phyloP scores from a whole-genome alignment of 495 filamentous ascomycete genomes.

The Cercophora samala region DNA sequence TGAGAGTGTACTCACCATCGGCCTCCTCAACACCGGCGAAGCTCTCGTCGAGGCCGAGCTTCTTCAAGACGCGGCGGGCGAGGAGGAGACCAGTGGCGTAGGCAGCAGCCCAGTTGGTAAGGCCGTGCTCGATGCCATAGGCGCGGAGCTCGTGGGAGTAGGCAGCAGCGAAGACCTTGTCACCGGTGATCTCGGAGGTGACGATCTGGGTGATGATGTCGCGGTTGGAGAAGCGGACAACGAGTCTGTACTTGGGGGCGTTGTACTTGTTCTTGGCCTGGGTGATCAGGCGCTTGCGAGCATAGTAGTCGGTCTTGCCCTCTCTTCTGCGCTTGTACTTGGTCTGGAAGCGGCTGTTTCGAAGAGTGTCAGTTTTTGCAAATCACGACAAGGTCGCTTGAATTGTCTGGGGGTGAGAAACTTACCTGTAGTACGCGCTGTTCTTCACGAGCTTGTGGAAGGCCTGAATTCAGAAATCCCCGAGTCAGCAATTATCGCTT shows the following conservation, averaged over 20 bases:
- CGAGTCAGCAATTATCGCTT: slow-evolving; percentile 99
- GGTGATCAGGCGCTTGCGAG: slow-evolving; percentile 97
- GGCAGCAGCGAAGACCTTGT: slow-evolving; percentile 90
- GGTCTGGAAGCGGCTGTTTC: slow-evolving; percentile 87
- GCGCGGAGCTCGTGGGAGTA: slow-evolving; percentile 97
- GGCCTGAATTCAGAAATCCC: slow-evolving; percentile 58
- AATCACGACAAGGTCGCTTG: background rate
- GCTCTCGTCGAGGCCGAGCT: slow-evolving; percentile 87
- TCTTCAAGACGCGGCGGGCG: slow-evolving; percentile 92
- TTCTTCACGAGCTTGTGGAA: slow-evolving; percentile 97
- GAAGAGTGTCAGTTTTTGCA: slow-evolving; percentile 20
- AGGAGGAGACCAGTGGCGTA: slow-evolving; percentile 96
- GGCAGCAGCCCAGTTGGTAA: slow-evolving; percentile 99
- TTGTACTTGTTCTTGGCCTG: slow-evolving; percentile 99
- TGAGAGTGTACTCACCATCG: slow-evolving; percentile 89
- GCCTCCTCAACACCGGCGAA: slow-evolving; percentile 94
- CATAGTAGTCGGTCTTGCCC: slow-evolving; percentile 99
- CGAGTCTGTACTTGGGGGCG: slow-evolving; percentile 98
- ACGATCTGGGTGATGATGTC: slow-evolving; percentile 98
- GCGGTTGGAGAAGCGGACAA: slow-evolving; percentile 99
- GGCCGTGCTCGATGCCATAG: slow-evolving; percentile 95
- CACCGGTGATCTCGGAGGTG: slow-evolving; percentile 91
- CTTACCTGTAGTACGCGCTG: slow-evolving; percentile 95
- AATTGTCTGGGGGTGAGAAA: slow-evolving; percentile 14
- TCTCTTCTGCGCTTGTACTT: slow-evolving; percentile 97